Evolutionary conservation across 2,329 filamentous ascomycete genomes (phyloP), one percentile per base, ranked within the genome.

Genomic region (Epichloe gansuensis): DNA sequence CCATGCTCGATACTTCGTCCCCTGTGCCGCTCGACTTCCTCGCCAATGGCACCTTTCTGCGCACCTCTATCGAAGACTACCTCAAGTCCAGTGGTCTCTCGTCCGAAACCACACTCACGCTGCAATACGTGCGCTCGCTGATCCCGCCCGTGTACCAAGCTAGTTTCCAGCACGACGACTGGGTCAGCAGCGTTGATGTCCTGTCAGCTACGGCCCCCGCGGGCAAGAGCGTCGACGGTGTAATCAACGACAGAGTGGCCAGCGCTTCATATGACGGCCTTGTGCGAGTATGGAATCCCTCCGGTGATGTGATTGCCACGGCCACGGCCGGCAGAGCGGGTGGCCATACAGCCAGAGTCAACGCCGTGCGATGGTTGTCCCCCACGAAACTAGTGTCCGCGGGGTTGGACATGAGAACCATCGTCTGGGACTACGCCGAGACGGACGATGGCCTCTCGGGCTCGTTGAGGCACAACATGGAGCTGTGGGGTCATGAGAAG

Each of bases 161-260:
- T 12, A 93, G 87, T 64, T 98, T 95, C 66, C 85, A 96, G 71
- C 91, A 98, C 67, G 90, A 98, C 63, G 93, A 97, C 68, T 98
- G 93, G 93, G 87, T 98, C 47, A 88, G 87, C 65, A 80, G 81
- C 27, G 82, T 97, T 27, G 89, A 96, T 66, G 79, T 95, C 4
- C 73, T 95, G 25, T 90, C 89, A 0, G 67, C 69, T 13, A 81
- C 76, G 12, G 85, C 86, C 2, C 69, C 73, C 6, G 79, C 82
- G 3, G 81, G 76, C 21, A 72, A 71, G 47, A 65, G 66, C 46
- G 70, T 76, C 60, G 60, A 59, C 6, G 60, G 59, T 49, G 57
- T 43, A 35, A 55, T 66, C n/a, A 58, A 56, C 17, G 65, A 71
- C 47, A 75, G 87, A 56, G 84, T 97, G 54, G 72, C 95, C n/a